These are phyloP conservation scores for Peronospora destructor DNA, from an alignment of 352 stramenopile genomes.

Conservation along the genomic window DNA sequence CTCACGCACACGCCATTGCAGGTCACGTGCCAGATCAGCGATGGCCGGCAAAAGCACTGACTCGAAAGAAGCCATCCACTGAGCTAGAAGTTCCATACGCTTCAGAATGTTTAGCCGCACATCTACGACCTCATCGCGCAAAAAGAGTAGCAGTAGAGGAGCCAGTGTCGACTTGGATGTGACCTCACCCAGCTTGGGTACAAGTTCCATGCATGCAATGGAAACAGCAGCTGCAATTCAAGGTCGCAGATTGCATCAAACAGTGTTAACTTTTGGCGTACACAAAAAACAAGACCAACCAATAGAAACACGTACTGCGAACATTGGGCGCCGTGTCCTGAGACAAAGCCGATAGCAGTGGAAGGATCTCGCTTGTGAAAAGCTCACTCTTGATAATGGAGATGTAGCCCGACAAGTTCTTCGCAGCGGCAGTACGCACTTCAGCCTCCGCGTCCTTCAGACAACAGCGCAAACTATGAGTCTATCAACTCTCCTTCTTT, in stretches of 20 bases:
- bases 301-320: slow-evolving; percentile 44
- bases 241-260: slow-evolving; percentile 5
- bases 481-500: neutral
- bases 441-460: slow-evolving; percentile 86
- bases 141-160: slow-evolving; percentile 71
- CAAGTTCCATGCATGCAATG: slow-evolving; percentile 89
- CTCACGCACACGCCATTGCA: slow-evolving; percentile 92
- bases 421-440: slow-evolving; percentile 87
- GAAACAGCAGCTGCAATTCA: slow-evolving; percentile 57
- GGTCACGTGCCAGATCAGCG: slow-evolving; percentile 86
- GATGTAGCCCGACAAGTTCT: slow-evolving; percentile 90
- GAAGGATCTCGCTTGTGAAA: slow-evolving; percentile 87
- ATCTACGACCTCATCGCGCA: slow-evolving; percentile 88
- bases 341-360: slow-evolving; percentile 83
- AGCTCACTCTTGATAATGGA: slow-evolving; percentile 86
- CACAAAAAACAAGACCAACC: neutral
- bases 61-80: slow-evolving; percentile 88
- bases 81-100: slow-evolving; percentile 85
- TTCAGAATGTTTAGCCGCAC: slow-evolving; percentile 92
- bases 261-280: slow-evolving; percentile 4
- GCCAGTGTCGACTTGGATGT: slow-evolving; percentile 83
- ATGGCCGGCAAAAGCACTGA: slow-evolving; percentile 77
- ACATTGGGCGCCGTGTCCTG: slow-evolving; percentile 89
- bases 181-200: slow-evolving; percentile 85
- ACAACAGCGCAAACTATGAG: slow-evolving; percentile 4